Base-by-base conservation (phyloP, 495 filamentous ascomycete species). In the Penicillium steckii region DNA sequence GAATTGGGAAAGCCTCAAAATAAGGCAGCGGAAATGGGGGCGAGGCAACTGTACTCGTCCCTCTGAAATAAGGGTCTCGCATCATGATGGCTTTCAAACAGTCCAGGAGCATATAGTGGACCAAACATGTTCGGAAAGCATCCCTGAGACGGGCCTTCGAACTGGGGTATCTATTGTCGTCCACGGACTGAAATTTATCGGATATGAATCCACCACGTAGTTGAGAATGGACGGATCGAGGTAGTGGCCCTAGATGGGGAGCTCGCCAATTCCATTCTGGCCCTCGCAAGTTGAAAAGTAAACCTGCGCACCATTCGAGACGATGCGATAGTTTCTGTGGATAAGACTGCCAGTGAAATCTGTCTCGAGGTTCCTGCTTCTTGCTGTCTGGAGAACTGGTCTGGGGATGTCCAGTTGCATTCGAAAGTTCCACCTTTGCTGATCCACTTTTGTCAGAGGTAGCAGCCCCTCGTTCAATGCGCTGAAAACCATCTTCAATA, bases 191-290 rank as follows among this genome's bases (percentile, higher is more conserved):
- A 6, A 61, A 17, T 13, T 38, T 50, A 8, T 35, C 38, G 17
- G 46, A 17, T 17, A 19, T 24, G 41, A 53, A 53, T 41, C 60
- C 44, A 47, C 52, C 32, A 53, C 56, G 51, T 19, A 80, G 69
- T 51, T 77, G 67, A 38, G 66, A 42, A 53, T 74, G 63, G 27
- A 85, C 69, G 32, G 64, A 60, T 46, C 60, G 57, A 40, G 87
- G 85, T 23, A 86, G 74, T 8, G 81, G 76, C 7, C 83, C 83
- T 3, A 89, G 62, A 19, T 74, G 75, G 8, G 81, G 65, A 44
- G 82, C 79, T 13, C 84, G 78, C 78, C 83, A 89, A 59, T 86
- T 89, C 90, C 90, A 96, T 57, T 89, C 88, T 8, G 84, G 79
- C 1, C 88, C 85, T 23, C 89, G 76, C 60, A 91, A 84, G 53